Evolutionary conservation across 2,329 filamentous ascomycete species (phyloP).

Genomic region (Monilinia aucupariae): DNA sequence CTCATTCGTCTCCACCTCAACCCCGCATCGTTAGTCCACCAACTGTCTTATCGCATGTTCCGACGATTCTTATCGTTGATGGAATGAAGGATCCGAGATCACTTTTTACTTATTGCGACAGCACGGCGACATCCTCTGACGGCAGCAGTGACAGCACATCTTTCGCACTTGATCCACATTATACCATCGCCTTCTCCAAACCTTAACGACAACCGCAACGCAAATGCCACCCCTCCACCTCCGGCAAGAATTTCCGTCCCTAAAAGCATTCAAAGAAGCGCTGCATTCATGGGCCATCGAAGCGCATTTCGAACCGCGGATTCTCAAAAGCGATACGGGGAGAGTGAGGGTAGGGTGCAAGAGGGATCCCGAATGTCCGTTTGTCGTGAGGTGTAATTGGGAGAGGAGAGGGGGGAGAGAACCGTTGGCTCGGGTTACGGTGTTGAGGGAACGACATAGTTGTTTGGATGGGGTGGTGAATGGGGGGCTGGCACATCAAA

Average conservation of each 20-base stretch:
- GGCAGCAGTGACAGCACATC: too few relatives aligned
- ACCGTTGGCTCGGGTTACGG: conserved; percentile 33
- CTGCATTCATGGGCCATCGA: conserved; percentile 36
- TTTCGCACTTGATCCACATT: not conserved
- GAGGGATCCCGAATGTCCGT: conserved; percentile 33
- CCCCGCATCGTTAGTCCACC: not conserved
- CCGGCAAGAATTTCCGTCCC: conserved; percentile 34
- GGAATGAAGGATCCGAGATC: not conserved
- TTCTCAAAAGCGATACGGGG: conserved; percentile 34
- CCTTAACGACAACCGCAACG: conserved; percentile 1
- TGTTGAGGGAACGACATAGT: conserved; percentile 33
- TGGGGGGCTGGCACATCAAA: not conserved
- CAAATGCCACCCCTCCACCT: conserved; percentile 34
- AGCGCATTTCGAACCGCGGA: conserved; percentile 35
- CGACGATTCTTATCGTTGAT: not conserved
- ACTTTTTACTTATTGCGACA: too few relatives aligned
- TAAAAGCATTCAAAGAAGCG: conserved; percentile 35
- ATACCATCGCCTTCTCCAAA: not conserved
- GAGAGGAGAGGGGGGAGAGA: conserved; percentile 32
- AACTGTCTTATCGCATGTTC: not conserved
- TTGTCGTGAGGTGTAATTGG: conserved; percentile 35
- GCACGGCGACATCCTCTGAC: not conserved
- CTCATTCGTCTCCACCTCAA: not conserved
- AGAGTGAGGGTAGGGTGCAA: conserved; percentile 36
- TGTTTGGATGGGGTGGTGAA: conserved; percentile 31